phyloP scores from a whole-genome alignment of 2,329 filamentous ascomycete species.

The Paraconiothyrium brasiliense region DNA sequence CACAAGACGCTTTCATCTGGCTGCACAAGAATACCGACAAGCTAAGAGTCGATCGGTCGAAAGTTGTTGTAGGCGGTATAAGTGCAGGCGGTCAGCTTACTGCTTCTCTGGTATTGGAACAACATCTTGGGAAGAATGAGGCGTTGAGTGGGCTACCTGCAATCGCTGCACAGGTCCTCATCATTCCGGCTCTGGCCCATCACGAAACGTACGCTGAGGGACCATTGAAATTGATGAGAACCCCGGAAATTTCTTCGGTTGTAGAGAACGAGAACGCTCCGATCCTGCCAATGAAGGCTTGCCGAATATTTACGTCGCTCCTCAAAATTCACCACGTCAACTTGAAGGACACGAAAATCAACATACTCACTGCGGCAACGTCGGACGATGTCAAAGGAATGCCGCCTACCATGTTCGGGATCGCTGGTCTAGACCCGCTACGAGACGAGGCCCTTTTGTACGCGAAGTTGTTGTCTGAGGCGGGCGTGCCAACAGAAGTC shows the following conservation, averaged over 20 bases:
- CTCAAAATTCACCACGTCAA: slow-evolving; percentile 35
- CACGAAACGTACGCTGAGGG: slow-evolving; percentile 48
- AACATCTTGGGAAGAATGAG: slow-evolving; percentile 54
- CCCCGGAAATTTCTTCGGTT: slow-evolving; percentile 53
- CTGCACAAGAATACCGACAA: slow-evolving; percentile 55
- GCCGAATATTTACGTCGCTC: slow-evolving; percentile 44
- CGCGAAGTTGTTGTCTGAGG: slow-evolving; percentile 52
- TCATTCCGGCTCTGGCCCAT: slow-evolving; percentile 51
- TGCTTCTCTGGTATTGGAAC: slow-evolving; percentile 55
- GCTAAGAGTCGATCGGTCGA: slow-evolving; percentile 51
- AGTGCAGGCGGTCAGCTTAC: slow-evolving; percentile 63
- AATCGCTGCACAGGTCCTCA: slow-evolving; percentile 60
- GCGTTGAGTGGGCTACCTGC: slow-evolving; percentile 35
- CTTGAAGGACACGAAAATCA: slow-evolving; percentile 43
- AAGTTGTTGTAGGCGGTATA: slow-evolving; percentile 61
- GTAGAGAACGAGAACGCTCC: slow-evolving; percentile 59
- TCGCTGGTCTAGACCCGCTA: slow-evolving; percentile 61
- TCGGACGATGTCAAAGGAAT: slow-evolving; percentile 52
- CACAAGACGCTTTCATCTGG: slow-evolving; percentile 66
- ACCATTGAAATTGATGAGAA: slow-evolving; percentile 49
- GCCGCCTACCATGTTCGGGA: slow-evolving; percentile 59
- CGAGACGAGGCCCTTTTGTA: slow-evolving; percentile 61
- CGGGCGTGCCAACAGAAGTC: slow-evolving; percentile 60
- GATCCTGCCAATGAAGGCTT: slow-evolving; percentile 52
- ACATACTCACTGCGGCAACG: slow-evolving; percentile 42